Evolutionary conservation across 345 rosid genomes (phyloP).

Genomic region (Nephelium lappaceum): DNA sequence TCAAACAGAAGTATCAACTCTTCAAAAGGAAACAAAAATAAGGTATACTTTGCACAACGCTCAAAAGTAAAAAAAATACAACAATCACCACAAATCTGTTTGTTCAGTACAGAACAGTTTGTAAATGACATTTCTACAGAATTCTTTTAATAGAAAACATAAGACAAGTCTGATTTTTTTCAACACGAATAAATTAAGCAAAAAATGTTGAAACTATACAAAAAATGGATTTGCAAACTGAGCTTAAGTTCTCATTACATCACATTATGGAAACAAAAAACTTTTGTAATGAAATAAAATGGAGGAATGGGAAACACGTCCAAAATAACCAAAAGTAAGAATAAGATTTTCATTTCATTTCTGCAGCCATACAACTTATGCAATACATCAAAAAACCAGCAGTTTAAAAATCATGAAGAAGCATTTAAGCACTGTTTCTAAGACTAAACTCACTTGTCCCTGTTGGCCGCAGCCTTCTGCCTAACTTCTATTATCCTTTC

Average conservation of each 20-base stretch:
- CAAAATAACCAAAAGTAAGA: constrained; percentile 5
- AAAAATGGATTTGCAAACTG: background rate
- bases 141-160: background rate
- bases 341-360: background rate
- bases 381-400: constrained; percentile 10
- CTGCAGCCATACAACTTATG: constrained; percentile 3
- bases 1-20: background rate
- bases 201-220: constrained; percentile 5
- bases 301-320: background rate
- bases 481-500: constrained; percentile 87
- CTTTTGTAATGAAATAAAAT: background rate
- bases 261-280: background rate
- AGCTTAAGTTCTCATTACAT: background rate
- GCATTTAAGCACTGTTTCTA: constrained; percentile 6
- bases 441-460: constrained; percentile 77
- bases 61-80: background rate
- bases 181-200: background rate
- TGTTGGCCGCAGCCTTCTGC: constrained; percentile 91
- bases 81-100: background rate
- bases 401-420: background rate
- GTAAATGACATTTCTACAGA: background rate
- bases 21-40: background rate
- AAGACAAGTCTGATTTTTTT: background rate
- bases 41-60: background rate
- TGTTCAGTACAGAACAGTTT: background rate